Base-by-base conservation (phyloP, 2,329 filamentous ascomycete species). In the Celoporthe dispersa region DNA sequence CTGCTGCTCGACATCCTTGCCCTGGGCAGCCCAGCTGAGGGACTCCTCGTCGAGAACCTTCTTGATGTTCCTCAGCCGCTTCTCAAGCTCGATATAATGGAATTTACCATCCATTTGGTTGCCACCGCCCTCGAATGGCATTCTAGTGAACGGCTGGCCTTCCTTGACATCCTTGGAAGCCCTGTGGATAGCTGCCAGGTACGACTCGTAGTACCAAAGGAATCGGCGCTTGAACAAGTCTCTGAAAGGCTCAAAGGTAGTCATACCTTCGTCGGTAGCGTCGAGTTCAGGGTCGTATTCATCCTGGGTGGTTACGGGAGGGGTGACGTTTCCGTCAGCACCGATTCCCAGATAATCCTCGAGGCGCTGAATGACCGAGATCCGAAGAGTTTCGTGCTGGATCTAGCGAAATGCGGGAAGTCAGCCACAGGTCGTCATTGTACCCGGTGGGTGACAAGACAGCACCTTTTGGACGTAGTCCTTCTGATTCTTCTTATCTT, bases 141-240 rank as follows among this genome's bases (percentile, higher is more conserved):
- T 97, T 65, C 86, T 87, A n/a, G 83, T 80, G 76, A 99, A 98
- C 0, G 78, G 72, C 51, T 88, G 82, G 2, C 88, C 87, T 71
- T 91, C 88, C 71, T 87, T 86, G 68, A 91, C 87, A 74, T 92
- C 88, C 35, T 83, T 79, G 75, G 85, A 87, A 37, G 90, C 92
- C 71, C 89, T 86, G 51, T 89, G 85, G 66, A 97, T 90, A 1
- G 91, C 87, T 3, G 86, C 83, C 31, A 96, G 83, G 77, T 98
- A 98, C 3, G 92, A 92, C 74, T 97, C 92, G 79, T 93, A 97
- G 81, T 98, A 98, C 96, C 96, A 98, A 19, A 98, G 83, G 78
- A 98, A 98, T 1, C 94, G 90, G 51, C 92, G 90, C 81, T 98
- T 98, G 85, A 92, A 93, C 6, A 97, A 84, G 76, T 98, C 95